Conservation (phyloP, 768 basidiomycete species). For the Termitomyces sp. region DNA sequence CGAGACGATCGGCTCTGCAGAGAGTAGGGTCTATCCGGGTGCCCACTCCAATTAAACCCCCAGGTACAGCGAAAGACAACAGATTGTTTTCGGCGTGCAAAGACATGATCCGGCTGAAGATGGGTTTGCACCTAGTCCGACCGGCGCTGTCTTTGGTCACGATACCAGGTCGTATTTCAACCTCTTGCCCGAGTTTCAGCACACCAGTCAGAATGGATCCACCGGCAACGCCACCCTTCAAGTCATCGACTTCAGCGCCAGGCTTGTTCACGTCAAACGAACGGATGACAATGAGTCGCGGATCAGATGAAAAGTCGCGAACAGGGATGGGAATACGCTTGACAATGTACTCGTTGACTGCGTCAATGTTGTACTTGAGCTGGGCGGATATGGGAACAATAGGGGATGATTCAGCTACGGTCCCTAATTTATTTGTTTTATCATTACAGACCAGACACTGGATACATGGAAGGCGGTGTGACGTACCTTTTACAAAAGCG, state of each 20-base stretch:
- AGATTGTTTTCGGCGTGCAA: constrained; percentile 95
- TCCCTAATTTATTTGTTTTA: constrained; percentile 53
- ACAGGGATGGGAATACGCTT: constrained; percentile 93
- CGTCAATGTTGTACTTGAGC: constrained; percentile 98
- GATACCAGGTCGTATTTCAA: constrained; percentile 96
- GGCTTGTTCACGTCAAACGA: constrained; percentile 99
- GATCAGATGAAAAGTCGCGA: constrained; percentile 89
- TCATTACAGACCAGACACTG: background rate
- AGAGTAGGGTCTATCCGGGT: constrained; percentile 95
- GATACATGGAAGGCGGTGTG: constrained; percentile 15
- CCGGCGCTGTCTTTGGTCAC: constrained; percentile 94
- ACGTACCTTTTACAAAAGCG: constrained; percentile 87
- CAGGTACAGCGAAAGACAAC: constrained; percentile 92
- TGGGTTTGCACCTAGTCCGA: constrained; percentile 88
- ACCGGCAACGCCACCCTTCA: constrained; percentile 98
- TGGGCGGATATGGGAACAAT: constrained; percentile 99
- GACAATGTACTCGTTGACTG: constrained; percentile 98
- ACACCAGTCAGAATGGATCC: constrained; percentile 94
- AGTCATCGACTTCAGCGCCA: constrained; percentile 92
- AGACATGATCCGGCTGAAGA: constrained; percentile 87
- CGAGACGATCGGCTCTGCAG: constrained; percentile 93
- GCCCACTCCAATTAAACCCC: constrained; percentile 97
- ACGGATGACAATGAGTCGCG: constrained; percentile 95
- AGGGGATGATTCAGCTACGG: constrained; percentile 94
- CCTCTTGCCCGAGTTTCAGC: constrained; percentile 85